A percentile compares a stretch with the other conserved stretches of the same genome.
Evolutionary conservation across 805 yeast species (phyloP).

Genomic region (Starmerella scarabaei): DNA sequence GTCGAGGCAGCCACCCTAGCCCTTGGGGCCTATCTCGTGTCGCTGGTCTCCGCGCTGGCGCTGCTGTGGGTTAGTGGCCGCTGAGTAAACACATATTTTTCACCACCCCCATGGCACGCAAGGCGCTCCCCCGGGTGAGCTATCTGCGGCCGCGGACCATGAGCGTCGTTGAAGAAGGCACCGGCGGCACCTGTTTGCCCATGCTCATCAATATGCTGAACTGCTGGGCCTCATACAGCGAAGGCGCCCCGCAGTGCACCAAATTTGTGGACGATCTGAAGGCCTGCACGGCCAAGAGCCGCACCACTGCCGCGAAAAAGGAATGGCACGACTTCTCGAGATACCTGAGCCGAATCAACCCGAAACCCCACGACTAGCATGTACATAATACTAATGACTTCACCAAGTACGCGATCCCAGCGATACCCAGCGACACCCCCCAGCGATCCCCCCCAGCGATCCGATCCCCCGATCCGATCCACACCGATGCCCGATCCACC

Average conservation of each 20-base stretch:
- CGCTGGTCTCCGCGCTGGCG: not conserved
- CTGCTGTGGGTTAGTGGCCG: not conserved
- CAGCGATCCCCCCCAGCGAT: too few relatives aligned
- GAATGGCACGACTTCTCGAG: slow-evolving; percentile 16
- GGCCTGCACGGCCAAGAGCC: slow-evolving; percentile 45
- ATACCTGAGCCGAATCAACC: slow-evolving; percentile 29
- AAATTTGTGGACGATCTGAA: slow-evolving; percentile 41
- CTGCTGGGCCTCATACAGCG: slow-evolving; percentile 96
- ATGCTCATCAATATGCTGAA: slow-evolving; percentile 72
- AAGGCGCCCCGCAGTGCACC: slow-evolving; percentile 64
- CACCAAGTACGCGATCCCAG: too few relatives aligned
- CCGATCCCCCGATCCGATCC: too few relatives aligned
- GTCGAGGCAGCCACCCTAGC: slow-evolving; percentile 13
- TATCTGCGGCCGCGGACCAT: slow-evolving; percentile 16
- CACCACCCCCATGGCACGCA: slow-evolving; percentile 7
- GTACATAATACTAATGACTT: not conserved
- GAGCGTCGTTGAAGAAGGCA: slow-evolving; percentile 14
- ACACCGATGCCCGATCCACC: too few relatives aligned
- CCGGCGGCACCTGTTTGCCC: slow-evolving; percentile 47
- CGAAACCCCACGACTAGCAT: slow-evolving; percentile 34
- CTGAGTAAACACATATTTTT: not conserved
- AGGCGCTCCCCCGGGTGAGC: slow-evolving; percentile 16
- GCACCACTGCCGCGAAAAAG: slow-evolving; percentile 20
- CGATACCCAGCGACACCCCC: too few relatives aligned
- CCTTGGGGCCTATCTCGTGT: not conserved